Evolutionary conservation across 2,329 filamentous ascomycete species (phyloP).

Genomic region (Cladosporium sp.): DNA sequence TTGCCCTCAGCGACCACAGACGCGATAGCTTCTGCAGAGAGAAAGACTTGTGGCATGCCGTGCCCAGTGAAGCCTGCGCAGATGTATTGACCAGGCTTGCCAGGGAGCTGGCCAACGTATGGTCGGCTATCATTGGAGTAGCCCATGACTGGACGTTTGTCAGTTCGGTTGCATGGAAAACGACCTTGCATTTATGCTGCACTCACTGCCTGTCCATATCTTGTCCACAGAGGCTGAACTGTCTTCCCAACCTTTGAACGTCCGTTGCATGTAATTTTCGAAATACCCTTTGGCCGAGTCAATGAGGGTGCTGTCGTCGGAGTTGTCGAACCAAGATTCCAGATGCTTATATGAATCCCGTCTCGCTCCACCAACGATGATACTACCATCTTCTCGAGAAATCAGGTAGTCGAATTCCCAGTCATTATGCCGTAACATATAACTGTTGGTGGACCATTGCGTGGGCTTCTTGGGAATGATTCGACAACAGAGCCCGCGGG

Average conservation of each 20-base stretch:
- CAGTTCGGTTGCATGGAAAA: neutral
- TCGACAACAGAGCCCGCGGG: conserved; percentile 19
- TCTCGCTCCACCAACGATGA: conserved; percentile 41
- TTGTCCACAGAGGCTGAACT: conserved; percentile 33
- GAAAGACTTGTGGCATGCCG: conserved; percentile 47
- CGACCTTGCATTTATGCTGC: neutral
- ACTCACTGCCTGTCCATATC: conserved; percentile 40
- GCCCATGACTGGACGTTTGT: conserved; percentile 18
- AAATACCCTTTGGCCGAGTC: conserved; percentile 40
- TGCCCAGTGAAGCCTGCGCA: conserved; percentile 49
- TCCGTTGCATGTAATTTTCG: conserved; percentile 43
- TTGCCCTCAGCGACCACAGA: conserved; percentile 33
- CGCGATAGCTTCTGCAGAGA: conserved; percentile 38
- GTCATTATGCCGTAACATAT: conserved; percentile 1
- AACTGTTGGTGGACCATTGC: neutral
- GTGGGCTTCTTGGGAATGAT: conserved; percentile 20
- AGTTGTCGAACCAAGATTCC: conserved; percentile 41
- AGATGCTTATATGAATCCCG: conserved; percentile 24
- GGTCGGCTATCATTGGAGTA: conserved; percentile 29
- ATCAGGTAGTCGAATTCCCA: conserved; percentile 35
- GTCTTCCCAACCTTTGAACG: conserved; percentile 46
- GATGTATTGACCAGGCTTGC: conserved; percentile 38
- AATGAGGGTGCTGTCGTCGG: conserved; percentile 43
- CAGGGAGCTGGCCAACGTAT: conserved; percentile 43
- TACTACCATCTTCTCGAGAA: conserved; percentile 39